These are phyloP conservation scores for Ophioceras dolichostomum DNA, from an alignment of 2,329 filamentous ascomycete genomes.

Conservation along the genomic window DNA sequence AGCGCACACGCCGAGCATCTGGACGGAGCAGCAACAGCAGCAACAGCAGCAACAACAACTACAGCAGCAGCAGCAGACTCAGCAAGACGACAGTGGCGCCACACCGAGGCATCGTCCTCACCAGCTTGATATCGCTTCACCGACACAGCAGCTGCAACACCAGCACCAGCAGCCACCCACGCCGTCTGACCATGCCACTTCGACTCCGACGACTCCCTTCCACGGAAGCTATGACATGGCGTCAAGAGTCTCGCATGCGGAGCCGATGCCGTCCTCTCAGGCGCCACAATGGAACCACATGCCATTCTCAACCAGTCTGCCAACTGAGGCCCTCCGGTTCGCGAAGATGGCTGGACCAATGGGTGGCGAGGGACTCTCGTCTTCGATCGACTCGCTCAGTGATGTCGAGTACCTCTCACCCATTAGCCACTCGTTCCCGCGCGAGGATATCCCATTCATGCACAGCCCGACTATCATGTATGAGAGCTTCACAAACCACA, in stretches of 20 bases:
- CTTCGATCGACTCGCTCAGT: slow-evolving; percentile 46
- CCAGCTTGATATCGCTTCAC: background rate
- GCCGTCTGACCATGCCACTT: background rate
- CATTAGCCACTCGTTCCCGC: slow-evolving; percentile 38
- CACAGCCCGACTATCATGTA: slow-evolving; percentile 45
- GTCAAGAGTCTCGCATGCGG: slow-evolving; percentile 35
- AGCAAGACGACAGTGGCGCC: background rate
- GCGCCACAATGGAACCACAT: slow-evolving; percentile 30
- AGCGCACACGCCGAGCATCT: slow-evolving; percentile 7
- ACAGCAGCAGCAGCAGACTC: background rate
- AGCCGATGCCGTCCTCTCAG: slow-evolving; percentile 26
- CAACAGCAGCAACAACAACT: background rate
- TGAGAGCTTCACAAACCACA: slow-evolving; percentile 40
- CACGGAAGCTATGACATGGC: slow-evolving; percentile 34
- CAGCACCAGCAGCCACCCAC: slow-evolving; percentile 11
- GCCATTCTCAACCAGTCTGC: slow-evolving; percentile 30
- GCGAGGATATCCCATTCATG: slow-evolving; percentile 44
- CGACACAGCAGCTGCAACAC: slow-evolving; percentile 14
- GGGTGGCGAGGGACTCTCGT: slow-evolving; percentile 26
- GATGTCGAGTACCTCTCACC: slow-evolving; percentile 49
- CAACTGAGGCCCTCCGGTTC: slow-evolving; percentile 26
- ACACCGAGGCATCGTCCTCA: background rate
- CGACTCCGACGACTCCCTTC: slow-evolving; percentile 15
- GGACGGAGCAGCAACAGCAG: slow-evolving; percentile 2
- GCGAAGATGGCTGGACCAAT: slow-evolving; percentile 19